Conservation (phyloP, 106 monocot genomes). For the Acorus gramineus region DNA sequence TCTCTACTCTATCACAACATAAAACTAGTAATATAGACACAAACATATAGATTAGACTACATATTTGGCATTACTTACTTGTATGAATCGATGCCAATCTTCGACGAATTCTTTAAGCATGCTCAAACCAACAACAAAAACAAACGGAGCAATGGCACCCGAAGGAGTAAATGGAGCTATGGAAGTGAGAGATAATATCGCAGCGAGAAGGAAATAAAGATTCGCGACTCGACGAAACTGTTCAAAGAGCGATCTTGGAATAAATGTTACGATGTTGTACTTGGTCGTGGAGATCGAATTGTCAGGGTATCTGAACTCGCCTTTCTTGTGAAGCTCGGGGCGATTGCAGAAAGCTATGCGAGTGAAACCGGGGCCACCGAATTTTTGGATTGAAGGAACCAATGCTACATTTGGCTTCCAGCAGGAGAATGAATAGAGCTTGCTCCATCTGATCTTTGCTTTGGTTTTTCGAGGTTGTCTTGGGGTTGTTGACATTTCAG, state of each 20-base stretch:
- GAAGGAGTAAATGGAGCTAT: slow-evolving; percentile 6
- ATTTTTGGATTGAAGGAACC: background rate
- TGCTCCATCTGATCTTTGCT: slow-evolving; percentile 14
- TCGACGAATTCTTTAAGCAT: slow-evolving; percentile 26
- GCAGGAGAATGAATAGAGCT: slow-evolving; percentile 21
- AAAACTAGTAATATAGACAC: background rate
- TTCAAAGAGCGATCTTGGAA: slow-evolving; percentile 18
- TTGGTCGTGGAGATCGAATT: slow-evolving; percentile 21
- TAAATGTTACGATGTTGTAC: slow-evolving; percentile 20
- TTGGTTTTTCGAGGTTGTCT: background rate
- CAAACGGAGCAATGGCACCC: slow-evolving; percentile 9
- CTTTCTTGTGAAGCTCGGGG: slow-evolving; percentile 3
- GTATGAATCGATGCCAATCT: slow-evolving; percentile 20
- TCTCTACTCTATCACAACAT: too few species aligned
- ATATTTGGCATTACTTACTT: slow-evolving; percentile 7
- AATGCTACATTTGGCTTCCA: background rate
- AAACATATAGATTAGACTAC: background rate
- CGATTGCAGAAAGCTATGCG: slow-evolving; percentile 18
- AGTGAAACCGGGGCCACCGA: slow-evolving; percentile 19
- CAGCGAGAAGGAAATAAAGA: slow-evolving; percentile 25
- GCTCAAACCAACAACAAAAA: slow-evolving; percentile 19
- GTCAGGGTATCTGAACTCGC: slow-evolving; percentile 1
- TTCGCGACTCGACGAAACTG: slow-evolving; percentile 26
- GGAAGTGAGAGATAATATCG: slow-evolving; percentile 4
- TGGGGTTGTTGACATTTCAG: too few species aligned